phyloP scores from a whole-genome alignment of 257 asterid genomes.

The Fraxinus pennsylvanica region DNA sequence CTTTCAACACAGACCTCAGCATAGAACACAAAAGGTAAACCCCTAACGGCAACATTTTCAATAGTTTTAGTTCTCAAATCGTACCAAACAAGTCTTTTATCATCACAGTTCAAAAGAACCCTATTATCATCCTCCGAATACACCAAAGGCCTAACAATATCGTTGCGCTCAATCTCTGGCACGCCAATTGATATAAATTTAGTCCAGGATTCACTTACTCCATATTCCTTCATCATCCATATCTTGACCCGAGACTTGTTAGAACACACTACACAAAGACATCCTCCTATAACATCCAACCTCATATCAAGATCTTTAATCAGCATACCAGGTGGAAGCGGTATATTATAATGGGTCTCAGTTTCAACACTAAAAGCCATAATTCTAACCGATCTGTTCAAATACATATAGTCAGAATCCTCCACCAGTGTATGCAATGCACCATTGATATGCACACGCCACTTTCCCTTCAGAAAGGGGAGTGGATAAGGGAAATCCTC shows the following conservation, averaged over 20 bases:
- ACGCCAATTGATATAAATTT: constrained; percentile 47
- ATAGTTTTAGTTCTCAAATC: constrained; percentile 32
- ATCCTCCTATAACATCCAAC: constrained; percentile 47
- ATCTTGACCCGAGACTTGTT: constrained; percentile 33
- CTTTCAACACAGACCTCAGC: constrained; percentile 48
- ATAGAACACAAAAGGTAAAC: constrained; percentile 50
- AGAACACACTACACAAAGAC: constrained; percentile 42
- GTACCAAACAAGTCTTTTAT: constrained; percentile 48
- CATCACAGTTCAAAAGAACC: constrained; percentile 47
- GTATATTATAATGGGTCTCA: constrained; percentile 43
- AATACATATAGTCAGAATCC: background rate
- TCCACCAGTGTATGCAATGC: constrained; percentile 50
- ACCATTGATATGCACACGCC: constrained; percentile 55
- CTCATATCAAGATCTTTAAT: constrained; percentile 22
- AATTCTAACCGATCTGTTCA: constrained; percentile 18
- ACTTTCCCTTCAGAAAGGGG: constrained; percentile 41
- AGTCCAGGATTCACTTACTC: constrained; percentile 60
- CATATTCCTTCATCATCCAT: constrained; percentile 73
- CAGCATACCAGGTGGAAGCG: constrained; percentile 39
- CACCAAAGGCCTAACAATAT: constrained; percentile 40
- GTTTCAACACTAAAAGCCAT: constrained; percentile 53
- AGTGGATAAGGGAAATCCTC: constrained; percentile 44
- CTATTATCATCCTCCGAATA: constrained; percentile 40
- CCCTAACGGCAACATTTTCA: constrained; percentile 34
- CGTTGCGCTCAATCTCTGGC: constrained; percentile 29